Base-by-base conservation (phyloP, 148 eudicot species). In the Silene latifolia region DNA sequence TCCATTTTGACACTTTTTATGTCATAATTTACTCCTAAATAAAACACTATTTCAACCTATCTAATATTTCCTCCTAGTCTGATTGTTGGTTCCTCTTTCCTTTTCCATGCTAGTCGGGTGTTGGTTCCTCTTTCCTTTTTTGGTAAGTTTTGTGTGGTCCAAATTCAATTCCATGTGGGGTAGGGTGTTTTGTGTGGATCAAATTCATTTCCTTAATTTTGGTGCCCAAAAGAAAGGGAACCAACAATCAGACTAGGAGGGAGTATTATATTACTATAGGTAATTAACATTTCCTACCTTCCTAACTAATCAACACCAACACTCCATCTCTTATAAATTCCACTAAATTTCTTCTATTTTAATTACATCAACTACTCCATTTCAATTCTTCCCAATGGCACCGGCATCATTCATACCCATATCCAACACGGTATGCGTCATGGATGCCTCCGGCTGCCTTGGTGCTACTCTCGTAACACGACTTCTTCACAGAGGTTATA, bases 381-480 rank as follows among this genome's bases (percentile, higher is more conserved):
- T 27, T 27, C 2, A 27, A 27, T 8, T n/a, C 21, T 19, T 15
- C 21, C 42, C 14, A 76, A 85, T 85, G 90, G 84, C 86, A 2
- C 86, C 88, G 0, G 85, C 85, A 3, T 84, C 83, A 8, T 47
- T 76, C 29, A 67, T 77, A 3, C 82, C 86, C 19, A 75, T 71
- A 11, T 61, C 78, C 4, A 85, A 77, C 72, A 79, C 82, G 1
- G 91, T 92, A 0, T 92, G 97, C 67, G 97, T 92, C 7, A 92
- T 92, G 97, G 97, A 92, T 39, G 97, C 97, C 15, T 85, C 95
- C 0, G 85, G 92, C 53, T 76, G 71, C 23, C 77, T 92, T 19
- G 97, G 97, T 7, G 80, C 86, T 8, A 63, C 64, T 58, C 89
- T 92, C 13, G 97, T 90, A 20, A 83, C 76, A 3, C 83, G 88